Conservation (phyloP, 2,329 filamentous ascomycete species). For the Shiraia bambusicola region DNA sequence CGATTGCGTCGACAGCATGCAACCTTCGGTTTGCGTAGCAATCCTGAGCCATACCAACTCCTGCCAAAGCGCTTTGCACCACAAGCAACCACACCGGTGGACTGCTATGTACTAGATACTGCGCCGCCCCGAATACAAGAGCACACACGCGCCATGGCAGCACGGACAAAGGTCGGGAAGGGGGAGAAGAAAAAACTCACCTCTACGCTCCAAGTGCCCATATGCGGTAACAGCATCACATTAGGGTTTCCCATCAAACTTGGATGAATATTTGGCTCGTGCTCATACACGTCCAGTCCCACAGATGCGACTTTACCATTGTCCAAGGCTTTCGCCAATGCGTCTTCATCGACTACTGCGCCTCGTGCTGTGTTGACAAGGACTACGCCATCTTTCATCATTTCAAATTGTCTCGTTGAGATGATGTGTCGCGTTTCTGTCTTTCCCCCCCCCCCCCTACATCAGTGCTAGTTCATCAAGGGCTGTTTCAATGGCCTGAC, state of each 20-base stretch:
- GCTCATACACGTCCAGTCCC: constrained; percentile 80
- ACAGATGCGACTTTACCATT: constrained; percentile 68
- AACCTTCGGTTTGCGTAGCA: constrained; percentile 2
- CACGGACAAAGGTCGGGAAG: background rate
- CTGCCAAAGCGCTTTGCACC: background rate
- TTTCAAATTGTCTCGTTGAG: constrained; percentile 66
- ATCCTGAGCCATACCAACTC: background rate
- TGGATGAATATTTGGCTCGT: constrained; percentile 75
- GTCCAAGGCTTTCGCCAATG: constrained; percentile 72
- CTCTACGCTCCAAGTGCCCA: constrained; percentile 81
- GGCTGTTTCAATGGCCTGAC: background rate
- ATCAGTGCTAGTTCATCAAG: background rate
- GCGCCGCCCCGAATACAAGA: too few species aligned
- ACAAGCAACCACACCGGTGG: background rate
- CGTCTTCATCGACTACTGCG: constrained; percentile 78
- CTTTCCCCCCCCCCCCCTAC: too few species aligned
- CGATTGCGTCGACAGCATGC: constrained; percentile 1
- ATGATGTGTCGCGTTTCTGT: constrained; percentile 74
- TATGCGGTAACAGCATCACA: constrained; percentile 77
- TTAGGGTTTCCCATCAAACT: constrained; percentile 69
- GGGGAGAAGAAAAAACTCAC: constrained; percentile 35
- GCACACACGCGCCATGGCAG: background rate
- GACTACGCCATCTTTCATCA: constrained; percentile 77
- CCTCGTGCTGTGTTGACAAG: constrained; percentile 83
- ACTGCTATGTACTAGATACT: background rate